Percentiles rank a stretch among this genome's conserved stretches.
Evolutionary conservation across 1,284 basidiomycete species (phyloP).

Genomic region (Lignosus rhinocerotis): DNA sequence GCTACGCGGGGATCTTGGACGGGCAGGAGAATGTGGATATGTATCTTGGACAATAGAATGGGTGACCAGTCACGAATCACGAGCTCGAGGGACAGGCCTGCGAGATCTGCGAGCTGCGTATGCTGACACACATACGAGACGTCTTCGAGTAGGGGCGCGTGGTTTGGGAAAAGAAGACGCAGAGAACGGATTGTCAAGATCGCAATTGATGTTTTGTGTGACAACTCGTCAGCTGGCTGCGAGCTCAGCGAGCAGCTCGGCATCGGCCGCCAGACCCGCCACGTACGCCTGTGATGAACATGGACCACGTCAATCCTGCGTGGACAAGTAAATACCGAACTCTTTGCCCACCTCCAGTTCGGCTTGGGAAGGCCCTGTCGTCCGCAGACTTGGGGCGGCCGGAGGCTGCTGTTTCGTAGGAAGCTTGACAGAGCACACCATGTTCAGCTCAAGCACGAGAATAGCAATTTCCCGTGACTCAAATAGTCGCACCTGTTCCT

Average conservation of each 20-base stretch:
- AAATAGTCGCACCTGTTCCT: background rate
- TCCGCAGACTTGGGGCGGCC: background rate
- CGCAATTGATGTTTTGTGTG: no score
- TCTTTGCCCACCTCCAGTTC: slow-evolving; percentile 11
- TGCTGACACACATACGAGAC: no score
- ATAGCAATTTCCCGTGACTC: background rate
- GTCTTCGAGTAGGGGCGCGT: no score
- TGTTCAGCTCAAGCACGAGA: background rate
- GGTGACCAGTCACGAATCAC: no score
- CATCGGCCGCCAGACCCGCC: slow-evolving; percentile 12
- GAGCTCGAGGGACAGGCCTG: no score
- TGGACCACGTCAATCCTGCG: slow-evolving; percentile 25
- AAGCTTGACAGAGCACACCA: background rate
- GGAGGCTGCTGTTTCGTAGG: background rate
- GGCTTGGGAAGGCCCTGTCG: background rate
- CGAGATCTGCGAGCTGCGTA: no score
- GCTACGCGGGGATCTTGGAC: no score
- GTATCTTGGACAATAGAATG: no score
- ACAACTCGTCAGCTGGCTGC: background rate
- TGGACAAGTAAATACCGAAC: background rate
- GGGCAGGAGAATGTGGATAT: no score
- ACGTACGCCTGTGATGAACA: slow-evolving; percentile 45
- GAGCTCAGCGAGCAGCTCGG: slow-evolving; percentile 16
- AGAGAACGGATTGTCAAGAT: no score
- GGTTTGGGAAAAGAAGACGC: no score